Conservation (phyloP, 2,329 filamentous ascomycete species). For the Mycosphaerella sp. region DNA sequence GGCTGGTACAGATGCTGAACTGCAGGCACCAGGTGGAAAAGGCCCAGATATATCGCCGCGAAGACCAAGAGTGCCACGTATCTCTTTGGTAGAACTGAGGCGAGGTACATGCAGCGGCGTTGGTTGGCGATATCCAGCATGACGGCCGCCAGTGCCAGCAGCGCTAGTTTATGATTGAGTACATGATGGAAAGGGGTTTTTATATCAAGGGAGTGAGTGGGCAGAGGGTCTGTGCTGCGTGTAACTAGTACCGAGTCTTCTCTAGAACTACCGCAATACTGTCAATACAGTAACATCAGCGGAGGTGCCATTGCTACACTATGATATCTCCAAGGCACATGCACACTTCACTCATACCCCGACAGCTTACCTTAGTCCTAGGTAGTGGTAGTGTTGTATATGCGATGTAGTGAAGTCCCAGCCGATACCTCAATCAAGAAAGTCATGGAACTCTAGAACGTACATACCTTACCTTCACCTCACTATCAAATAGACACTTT, state of each 20-base stretch:
- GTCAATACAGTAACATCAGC: too few relatives aligned
- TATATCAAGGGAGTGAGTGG: neutral
- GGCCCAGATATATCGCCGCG: neutral
- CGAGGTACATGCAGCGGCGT: neutral
- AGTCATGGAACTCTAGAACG: neutral
- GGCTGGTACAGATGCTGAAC: slow-evolving; percentile 2
- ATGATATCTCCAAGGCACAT: too few relatives aligned
- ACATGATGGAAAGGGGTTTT: neutral
- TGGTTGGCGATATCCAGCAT: neutral
- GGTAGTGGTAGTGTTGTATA: too few relatives aligned
- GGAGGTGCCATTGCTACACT: too few relatives aligned
- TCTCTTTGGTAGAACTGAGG: neutral
- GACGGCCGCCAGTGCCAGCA: neutral
- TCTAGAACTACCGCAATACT: too few relatives aligned
- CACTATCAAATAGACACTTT: too few relatives aligned
- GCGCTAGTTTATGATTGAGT: neutral
- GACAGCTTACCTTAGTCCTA: too few relatives aligned
- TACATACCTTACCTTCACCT: neutral
- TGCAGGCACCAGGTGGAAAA: slow-evolving; percentile 1
- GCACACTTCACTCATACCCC: too few relatives aligned
- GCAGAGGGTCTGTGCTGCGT: neutral
- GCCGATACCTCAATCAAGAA: neutral
- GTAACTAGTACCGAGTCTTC: too few relatives aligned
- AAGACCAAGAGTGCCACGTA: neutral
- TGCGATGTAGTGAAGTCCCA: neutral